Evolutionary conservation across 2,329 filamentous ascomycete species (phyloP), one percentile per base, ranked within the genome.

Genomic region (Zelopaecilomyces penicillatus): DNA sequence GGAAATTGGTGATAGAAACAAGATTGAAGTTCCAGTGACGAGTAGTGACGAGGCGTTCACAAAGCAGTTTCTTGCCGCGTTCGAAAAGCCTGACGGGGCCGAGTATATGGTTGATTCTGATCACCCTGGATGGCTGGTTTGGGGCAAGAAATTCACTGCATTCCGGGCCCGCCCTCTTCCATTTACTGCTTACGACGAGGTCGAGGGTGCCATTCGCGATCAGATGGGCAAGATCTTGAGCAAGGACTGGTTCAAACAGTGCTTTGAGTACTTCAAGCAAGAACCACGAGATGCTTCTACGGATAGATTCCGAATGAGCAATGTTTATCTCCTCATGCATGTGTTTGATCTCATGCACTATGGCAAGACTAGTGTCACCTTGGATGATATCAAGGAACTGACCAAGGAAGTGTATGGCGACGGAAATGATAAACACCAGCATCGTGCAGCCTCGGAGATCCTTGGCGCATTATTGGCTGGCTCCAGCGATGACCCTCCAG

Each of bases 391-490:
- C 62, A 85, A 91, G 59, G 83, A 90, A 54, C 73, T 96, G 48
- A 80, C 86, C 5, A 71, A 77, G 47, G 78, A 80, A 2, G 81
- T 94, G 1, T 97, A 88, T 57, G 91, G 83, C 10, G 91, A 98
- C 62, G 93, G 94, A 7, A 93, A 83, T 56, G 93, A 98, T 62
- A 96, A 96, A 65, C 93, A 98, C 63, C 91, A 98, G 62, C 93
- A 98, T 62, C 86, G 93, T 42, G 93, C 93, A 11, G 95, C 93
- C 2, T 80, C 93, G 0, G 93, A 98, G 65, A 96, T 98, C 45
- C 70, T 98, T 41, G 89, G 87, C 10, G 90, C 87, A 4, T 66
- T 98, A 56, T 73, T 98, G 28, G 81, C 82, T 11, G 87, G 87
- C 32, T 87, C 88, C 11, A 78, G 83, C 40, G 90, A 96, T 54